Evolutionary conservation across 192 early-diverging fungal species (phyloP), one percentile per base, ranked within the genome.

Genomic region (Martensiomyces pterosporus): DNA sequence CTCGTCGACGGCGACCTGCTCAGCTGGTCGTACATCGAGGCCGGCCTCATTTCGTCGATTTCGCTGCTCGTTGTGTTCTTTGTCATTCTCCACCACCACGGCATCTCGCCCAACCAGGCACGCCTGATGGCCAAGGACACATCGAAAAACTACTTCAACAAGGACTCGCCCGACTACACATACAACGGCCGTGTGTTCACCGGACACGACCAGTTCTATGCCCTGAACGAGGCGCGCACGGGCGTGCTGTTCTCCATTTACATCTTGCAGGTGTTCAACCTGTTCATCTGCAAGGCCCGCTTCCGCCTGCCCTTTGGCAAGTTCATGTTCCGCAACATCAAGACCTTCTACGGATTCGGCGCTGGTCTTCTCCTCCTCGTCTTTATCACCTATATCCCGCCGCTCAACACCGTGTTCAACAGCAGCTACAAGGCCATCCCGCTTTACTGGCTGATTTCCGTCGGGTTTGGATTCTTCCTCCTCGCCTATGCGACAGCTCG

Each of bases 241-340:
- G 75, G 77, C 21, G 75, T 98, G 17, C 75, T 92, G 77, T 83
- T 93, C 60, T 67, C 70, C 16, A 71, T 71, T 33, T 71, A 64
- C 58, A 71, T 71, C 16, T 76, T 83, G 72, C 94, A 98, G 60
- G 82, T 89, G 49, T 94, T 92, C 80, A 98, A 98, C 76, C 57
- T 93, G 78, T 96, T 98, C 63, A 87, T 88, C 15, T 88, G 85
- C 76, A 98, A 96, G 79, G 83, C 85, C 34, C 62, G 86, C 12
- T 75, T 85, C 43, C 68, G 78, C 4, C 50, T 91, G 48, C 91
- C 91, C 15, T 84, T 93, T 56, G 87, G 89, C 8, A 66, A 54
- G 51, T 85, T 86, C 64, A 87, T 90, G 79, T 87, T 93, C 70
- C 64, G 79, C 24, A 98, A 98, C 80, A 52, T 51, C 16, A 59